A percentile compares a stretch with the other conserved stretches of the same genome.
These are phyloP conservation scores for Kondoa malvinella DNA, from an alignment of 768 basidiomycete genomes.

Conservation along the genomic window DNA sequence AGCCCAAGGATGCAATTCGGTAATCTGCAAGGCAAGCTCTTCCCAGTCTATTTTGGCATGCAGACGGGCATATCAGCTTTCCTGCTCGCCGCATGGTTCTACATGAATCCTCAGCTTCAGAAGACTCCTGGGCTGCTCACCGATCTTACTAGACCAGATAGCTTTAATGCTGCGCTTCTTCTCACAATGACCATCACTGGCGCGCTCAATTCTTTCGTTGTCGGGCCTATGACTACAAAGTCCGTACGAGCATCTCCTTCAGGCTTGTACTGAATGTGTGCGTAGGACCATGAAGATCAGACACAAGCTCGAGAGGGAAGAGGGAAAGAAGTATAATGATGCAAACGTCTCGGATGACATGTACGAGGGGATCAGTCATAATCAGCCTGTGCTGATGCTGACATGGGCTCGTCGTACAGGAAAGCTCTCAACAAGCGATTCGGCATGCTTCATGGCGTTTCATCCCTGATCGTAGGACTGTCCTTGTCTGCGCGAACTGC, in stretches of 20 bases:
- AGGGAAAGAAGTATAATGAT: conserved; percentile 19
- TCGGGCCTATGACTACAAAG: conserved; percentile 21
- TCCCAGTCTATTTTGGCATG: conserved; percentile 20
- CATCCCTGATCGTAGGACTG: conserved; percentile 16
- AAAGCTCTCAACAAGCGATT: conserved; percentile 15
- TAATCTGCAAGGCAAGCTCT: conserved; percentile 16
- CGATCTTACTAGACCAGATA: neutral
- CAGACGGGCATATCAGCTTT: conserved; percentile 5
- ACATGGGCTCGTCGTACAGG: conserved; percentile 20
- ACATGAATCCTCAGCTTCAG: neutral
- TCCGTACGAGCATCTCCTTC: too few species aligned
- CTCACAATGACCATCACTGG: conserved; percentile 7
- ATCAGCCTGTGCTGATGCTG: too few species aligned
- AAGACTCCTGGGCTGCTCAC: neutral
- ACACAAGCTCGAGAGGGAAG: conserved; percentile 18
- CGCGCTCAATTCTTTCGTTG: conserved; percentile 9
- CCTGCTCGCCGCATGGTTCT: neutral
- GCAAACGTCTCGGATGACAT: neutral
- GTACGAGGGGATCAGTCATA: neutral
- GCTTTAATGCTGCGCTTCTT: conserved; percentile 9
- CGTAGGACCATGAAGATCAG: conserved; percentile 15
- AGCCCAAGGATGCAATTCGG: conserved; percentile 19
- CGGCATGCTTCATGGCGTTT: conserved; percentile 16
- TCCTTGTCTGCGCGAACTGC: too few species aligned
- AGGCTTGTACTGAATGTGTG: too few species aligned